phyloP scores from a whole-genome alignment of 116 monocot species.

The Posidonia oceanica region DNA sequence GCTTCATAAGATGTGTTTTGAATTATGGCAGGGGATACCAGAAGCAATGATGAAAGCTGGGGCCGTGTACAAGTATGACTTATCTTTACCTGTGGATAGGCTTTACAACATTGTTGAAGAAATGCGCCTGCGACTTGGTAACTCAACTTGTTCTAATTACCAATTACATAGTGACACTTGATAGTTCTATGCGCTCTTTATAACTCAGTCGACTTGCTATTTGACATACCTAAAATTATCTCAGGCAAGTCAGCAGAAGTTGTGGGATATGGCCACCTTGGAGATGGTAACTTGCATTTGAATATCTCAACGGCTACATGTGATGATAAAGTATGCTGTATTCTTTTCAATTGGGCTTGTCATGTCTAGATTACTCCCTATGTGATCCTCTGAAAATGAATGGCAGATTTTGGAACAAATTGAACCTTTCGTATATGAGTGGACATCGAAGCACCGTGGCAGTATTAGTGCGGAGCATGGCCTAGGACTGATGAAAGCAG shows the following conservation, averaged over 20 bases:
- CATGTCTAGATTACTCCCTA: neutral
- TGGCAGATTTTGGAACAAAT: constrained; percentile 66
- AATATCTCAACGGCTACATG: constrained; percentile 58
- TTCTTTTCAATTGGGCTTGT: neutral
- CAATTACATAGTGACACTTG: neutral
- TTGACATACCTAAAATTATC: constrained; percentile 4
- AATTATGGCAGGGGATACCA: constrained; percentile 57
- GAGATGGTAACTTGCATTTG: constrained; percentile 92
- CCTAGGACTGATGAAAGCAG: constrained; percentile 92
- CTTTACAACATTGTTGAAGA: constrained; percentile 86
- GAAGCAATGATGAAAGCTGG: constrained; percentile 79
- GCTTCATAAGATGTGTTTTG: neutral
- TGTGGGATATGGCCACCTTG: constrained; percentile 91
- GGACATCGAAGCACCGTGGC: constrained; percentile 76
- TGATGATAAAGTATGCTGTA: constrained; percentile 50
- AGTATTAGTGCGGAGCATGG: constrained; percentile 99
- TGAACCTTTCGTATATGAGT: constrained; percentile 95
- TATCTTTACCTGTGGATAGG: constrained; percentile 76
- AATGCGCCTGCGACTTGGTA: constrained; percentile 76
- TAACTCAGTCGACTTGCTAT: neutral
- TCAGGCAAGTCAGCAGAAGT: constrained; percentile 62
- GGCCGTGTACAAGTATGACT: constrained; percentile 96
- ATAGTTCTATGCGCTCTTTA: neutral
- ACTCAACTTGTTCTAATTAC: neutral
- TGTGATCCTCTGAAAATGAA: neutral